Conservation (phyloP, 2,329 filamentous ascomycete species). For the Nigrospora oryzae region DNA sequence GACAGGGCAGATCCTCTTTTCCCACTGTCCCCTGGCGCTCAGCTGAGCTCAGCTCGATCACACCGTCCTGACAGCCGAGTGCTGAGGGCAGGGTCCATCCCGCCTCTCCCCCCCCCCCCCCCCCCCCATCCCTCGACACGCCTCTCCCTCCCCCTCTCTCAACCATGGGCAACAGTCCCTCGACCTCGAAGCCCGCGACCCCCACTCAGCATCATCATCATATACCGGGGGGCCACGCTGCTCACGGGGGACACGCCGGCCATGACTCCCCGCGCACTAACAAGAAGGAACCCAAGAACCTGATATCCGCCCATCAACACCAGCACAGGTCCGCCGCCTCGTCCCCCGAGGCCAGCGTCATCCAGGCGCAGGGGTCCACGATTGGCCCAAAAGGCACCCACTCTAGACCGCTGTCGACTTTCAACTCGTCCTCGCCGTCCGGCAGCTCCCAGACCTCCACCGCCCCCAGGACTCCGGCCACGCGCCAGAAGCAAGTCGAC, state of each 20-base stretch:
- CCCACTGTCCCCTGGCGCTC: not conserved
- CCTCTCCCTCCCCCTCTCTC: too few species aligned
- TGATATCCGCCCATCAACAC: constrained; percentile 46
- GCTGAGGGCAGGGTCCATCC: constrained; percentile 1
- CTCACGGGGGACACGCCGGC: constrained; percentile 8
- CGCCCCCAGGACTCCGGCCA: constrained; percentile 15
- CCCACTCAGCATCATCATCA: constrained; percentile 17
- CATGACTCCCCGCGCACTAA: constrained; percentile 23
- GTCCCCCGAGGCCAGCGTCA: constrained; percentile 51
- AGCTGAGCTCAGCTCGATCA: constrained; percentile 1
- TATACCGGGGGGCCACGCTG: constrained; percentile 14
- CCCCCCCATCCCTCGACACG: not conserved
- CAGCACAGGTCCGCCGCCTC: constrained; percentile 39
- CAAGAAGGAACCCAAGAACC: constrained; percentile 39
- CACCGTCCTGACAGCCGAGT: not conserved
- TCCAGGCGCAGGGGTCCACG: constrained; percentile 51
- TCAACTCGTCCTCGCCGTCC: constrained; percentile 30
- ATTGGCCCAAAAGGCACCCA: constrained; percentile 38
- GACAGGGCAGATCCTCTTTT: not conserved
- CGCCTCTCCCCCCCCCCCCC: not conserved
- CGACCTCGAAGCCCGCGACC: constrained; percentile 26
- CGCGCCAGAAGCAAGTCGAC: constrained; percentile 22
- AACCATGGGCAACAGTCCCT: constrained; percentile 21
- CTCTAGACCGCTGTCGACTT: constrained; percentile 35
- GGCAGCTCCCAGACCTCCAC: constrained; percentile 20